phyloP scores from a whole-genome alignment of 1,284 basidiomycete genomes.

The Ustilago hordei region DNA sequence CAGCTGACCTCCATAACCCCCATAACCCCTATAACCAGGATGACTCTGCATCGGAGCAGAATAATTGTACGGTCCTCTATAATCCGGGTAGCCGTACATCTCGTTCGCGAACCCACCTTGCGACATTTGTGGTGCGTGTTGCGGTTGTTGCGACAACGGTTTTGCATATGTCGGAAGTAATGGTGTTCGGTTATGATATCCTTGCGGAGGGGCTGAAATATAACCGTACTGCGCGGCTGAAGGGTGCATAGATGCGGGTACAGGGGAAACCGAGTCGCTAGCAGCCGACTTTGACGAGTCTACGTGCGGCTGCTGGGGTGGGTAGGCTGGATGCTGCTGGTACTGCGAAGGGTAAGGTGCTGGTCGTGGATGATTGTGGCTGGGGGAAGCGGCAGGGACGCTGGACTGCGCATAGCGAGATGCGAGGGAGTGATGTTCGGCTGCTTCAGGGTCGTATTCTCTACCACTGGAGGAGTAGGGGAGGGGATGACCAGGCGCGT shows the following conservation, averaged over 20 bases:
- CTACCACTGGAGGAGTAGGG: neutral
- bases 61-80: conserved; percentile 32
- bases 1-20: conserved; percentile 1
- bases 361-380: conserved; percentile 5
- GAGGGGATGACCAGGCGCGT: neutral
- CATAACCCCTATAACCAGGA: conserved; percentile 11
- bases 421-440: conserved; percentile 1
- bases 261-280: neutral
- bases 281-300: neutral
- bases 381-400: conserved; percentile 13
- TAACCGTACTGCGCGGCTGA: conserved; percentile 28
- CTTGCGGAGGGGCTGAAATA: conserved; percentile 18
- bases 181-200: conserved; percentile 23
- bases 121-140: conserved; percentile 3
- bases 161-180: conserved; percentile 36
- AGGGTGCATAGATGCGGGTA: neutral
- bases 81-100: conserved; percentile 21
- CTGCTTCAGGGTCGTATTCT: conserved; percentile 9
- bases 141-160: conserved; percentile 24
- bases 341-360: conserved; percentile 9
- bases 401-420: conserved; percentile 22
- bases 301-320: neutral
- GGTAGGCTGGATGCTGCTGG: conserved; percentile 16
- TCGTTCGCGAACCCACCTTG: neutral
- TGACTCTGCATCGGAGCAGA: conserved; percentile 18